Evolutionary conservation across 2,329 filamentous ascomycete genomes (phyloP).

Genomic region (Talaromyces atroroseus): DNA sequence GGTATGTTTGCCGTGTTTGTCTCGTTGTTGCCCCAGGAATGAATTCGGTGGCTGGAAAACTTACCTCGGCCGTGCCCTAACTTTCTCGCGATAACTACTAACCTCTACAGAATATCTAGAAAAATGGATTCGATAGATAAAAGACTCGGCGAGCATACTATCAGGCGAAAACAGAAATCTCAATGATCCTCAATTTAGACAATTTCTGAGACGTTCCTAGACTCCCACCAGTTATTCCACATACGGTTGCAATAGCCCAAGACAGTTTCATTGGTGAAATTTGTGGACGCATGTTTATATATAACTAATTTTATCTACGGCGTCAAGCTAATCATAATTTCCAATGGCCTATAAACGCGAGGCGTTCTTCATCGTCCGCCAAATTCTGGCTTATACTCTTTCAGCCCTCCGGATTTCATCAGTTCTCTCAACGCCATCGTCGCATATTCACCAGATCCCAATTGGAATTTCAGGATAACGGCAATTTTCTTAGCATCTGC

Average conservation of each 20-base stretch:
- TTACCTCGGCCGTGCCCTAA: background rate
- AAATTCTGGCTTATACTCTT: constrained; percentile 59
- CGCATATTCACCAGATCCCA: constrained; percentile 75
- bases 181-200: too few relatives aligned
- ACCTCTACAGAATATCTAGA: too few relatives aligned
- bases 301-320: too few relatives aligned
- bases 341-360: background rate
- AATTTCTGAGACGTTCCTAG: too few relatives aligned
- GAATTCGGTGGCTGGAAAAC: constrained; percentile 21
- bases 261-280: too few relatives aligned
- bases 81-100: too few relatives aligned
- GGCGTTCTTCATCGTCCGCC: constrained; percentile 34
- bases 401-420: constrained; percentile 61
- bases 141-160: too few relatives aligned
- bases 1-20: constrained; percentile 28
- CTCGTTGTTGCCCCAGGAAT: background rate
- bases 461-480: constrained; percentile 65
- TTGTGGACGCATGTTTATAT: too few relatives aligned
- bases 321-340: background rate
- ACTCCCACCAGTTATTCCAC: too few relatives aligned
- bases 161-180: too few relatives aligned
- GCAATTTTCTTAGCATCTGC: constrained; percentile 55
- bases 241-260: too few relatives aligned
- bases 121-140: too few relatives aligned
- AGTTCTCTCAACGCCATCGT: constrained; percentile 77